phyloP scores from a whole-genome alignment of 768 basidiomycete species.

The Coprinopsis marcescibilis region DNA sequence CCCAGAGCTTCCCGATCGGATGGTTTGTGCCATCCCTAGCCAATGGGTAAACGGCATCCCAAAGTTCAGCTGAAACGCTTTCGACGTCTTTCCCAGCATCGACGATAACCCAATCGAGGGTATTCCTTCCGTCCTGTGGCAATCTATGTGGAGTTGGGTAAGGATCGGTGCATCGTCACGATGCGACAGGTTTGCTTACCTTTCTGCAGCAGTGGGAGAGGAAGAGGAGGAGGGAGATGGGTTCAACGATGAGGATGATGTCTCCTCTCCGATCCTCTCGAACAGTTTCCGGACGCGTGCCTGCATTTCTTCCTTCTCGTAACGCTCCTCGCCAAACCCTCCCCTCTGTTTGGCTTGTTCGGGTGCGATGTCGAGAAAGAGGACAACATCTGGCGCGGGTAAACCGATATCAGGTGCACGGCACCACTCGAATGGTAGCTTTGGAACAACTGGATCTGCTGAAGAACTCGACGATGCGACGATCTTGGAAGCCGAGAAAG shows the following conservation, averaged over 20 bases:
- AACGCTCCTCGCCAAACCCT: slow-evolving; percentile 83
- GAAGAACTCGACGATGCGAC: slow-evolving; percentile 1
- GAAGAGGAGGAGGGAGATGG: not conserved
- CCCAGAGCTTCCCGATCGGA: not conserved
- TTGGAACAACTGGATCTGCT: slow-evolving; percentile 10
- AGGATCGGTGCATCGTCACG: too few species aligned
- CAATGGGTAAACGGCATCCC: not conserved
- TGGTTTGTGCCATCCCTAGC: not conserved
- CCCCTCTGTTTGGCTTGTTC: slow-evolving; percentile 62
- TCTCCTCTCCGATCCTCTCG: slow-evolving; percentile 48
- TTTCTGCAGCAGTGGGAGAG: not conserved
- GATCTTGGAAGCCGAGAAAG: slow-evolving; percentile 69
- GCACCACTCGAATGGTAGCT: slow-evolving; percentile 79
- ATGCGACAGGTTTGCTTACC: too few species aligned
- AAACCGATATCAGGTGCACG: slow-evolving; percentile 79
- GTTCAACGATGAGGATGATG: slow-evolving; percentile 17
- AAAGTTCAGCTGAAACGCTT: not conserved
- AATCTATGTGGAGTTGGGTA: too few species aligned
- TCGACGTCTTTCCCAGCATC: not conserved
- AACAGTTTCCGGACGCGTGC: slow-evolving; percentile 57
- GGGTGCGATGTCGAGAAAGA: slow-evolving; percentile 82
- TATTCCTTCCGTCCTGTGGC: not conserved
- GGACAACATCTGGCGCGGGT: slow-evolving; percentile 80
- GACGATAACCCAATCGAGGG: not conserved
- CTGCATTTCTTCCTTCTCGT: slow-evolving; percentile 79